Conservation (phyloP, 208 protist species). For the Herpetomonas samuelpessoai region DNA sequence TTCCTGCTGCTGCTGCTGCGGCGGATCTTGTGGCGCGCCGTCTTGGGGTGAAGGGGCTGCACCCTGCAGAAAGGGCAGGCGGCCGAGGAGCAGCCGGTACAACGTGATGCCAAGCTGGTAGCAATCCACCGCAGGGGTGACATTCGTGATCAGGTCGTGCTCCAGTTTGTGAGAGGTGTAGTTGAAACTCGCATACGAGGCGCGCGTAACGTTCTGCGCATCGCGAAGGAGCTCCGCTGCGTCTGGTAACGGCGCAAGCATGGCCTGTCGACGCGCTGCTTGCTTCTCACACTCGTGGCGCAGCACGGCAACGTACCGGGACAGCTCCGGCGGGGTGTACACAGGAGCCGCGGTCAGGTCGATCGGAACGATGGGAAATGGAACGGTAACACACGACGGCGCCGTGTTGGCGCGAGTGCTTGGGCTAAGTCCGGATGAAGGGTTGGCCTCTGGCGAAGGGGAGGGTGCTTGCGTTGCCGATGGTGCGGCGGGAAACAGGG, state of each 20-base stretch:
- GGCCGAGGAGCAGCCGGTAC: neutral
- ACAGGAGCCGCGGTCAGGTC: neutral
- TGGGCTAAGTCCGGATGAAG: neutral
- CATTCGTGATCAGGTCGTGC: neutral
- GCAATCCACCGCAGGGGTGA: neutral
- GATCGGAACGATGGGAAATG: neutral
- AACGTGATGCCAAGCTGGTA: neutral
- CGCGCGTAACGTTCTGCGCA: neutral
- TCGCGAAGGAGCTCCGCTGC: neutral
- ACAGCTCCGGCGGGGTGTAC: neutral
- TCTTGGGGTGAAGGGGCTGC: too few relatives aligned
- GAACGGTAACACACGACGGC: neutral
- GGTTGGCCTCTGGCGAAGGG: neutral
- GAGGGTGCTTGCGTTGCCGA: too few relatives aligned
- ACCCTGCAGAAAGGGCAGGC: neutral
- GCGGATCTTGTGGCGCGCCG: too few relatives aligned
- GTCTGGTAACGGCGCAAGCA: neutral
- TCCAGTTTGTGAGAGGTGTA: neutral
- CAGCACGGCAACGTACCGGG: neutral
- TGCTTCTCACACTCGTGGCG: neutral
- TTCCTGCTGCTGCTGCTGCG: neutral
- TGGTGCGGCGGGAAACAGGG: too few relatives aligned
- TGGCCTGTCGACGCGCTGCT: too few relatives aligned
- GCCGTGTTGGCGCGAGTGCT: neutral
- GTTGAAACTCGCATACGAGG: neutral